Percentiles rank a stretch among this genome's conserved stretches.
Evolutionary conservation across 345 rosid genomes (phyloP).

Genomic region (Balakata baccata): DNA sequence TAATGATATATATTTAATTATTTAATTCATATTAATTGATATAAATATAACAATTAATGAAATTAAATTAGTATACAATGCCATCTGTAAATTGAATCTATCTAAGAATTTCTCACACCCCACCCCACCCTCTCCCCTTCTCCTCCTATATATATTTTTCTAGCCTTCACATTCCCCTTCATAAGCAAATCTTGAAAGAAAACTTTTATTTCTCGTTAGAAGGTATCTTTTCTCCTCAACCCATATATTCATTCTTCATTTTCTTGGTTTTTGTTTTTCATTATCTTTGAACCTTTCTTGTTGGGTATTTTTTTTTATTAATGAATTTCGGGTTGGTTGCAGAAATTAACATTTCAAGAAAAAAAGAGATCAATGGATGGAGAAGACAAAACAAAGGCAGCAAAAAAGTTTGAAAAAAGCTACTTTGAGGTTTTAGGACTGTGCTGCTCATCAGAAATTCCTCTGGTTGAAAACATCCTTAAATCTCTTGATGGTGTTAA

Average conservation of each 20-base stretch:
- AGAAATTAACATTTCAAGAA: not conserved
- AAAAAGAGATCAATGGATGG: not conserved
- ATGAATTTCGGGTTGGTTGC: not conserved
- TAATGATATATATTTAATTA: too few relatives aligned
- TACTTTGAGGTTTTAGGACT: conserved; percentile 84
- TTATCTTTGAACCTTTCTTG: not conserved
- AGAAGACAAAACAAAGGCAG: not conserved
- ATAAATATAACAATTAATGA: too few relatives aligned
- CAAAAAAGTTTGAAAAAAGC: conserved; percentile 53
- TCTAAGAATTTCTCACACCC: too few relatives aligned
- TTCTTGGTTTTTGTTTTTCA: not conserved
- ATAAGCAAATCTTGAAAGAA: not conserved
- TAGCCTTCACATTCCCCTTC: not conserved
- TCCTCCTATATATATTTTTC: not conserved
- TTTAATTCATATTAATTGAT: too few relatives aligned
- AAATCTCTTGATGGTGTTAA: conserved; percentile 60
- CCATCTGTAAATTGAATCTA: too few relatives aligned
- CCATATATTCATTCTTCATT: not conserved
- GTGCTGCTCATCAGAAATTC: conserved; percentile 87
- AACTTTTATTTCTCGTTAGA: not conserved
- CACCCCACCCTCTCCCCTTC: not conserved
- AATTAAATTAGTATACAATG: too few relatives aligned
- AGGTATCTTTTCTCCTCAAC: not conserved
- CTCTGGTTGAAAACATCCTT: conserved; percentile 63
- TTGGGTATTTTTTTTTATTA: not conserved